phyloP scores from a whole-genome alignment of 805 yeast genomes.

The Starmerella kuoi region DNA sequence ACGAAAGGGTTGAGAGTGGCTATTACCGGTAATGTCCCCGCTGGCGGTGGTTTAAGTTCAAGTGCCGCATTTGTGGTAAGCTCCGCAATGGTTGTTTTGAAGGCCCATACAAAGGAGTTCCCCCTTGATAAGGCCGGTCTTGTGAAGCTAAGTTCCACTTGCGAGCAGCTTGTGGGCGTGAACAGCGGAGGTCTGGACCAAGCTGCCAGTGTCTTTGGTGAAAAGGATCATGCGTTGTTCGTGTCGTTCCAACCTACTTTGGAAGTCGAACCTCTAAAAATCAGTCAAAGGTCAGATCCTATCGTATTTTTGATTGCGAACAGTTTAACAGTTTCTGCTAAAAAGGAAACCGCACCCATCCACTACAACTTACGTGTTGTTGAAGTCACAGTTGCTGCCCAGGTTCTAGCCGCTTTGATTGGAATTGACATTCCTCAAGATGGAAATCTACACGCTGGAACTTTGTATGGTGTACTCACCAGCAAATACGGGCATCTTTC shows the following conservation, averaged over 20 bases:
- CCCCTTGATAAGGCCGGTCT: constrained; percentile 40
- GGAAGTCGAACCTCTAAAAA: constrained; percentile 40
- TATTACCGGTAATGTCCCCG: constrained; percentile 55
- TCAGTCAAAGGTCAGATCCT: constrained; percentile 38
- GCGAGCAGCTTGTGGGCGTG: constrained; percentile 62
- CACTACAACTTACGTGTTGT: constrained; percentile 62
- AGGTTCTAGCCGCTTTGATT: constrained; percentile 40
- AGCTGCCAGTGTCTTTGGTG: constrained; percentile 58
- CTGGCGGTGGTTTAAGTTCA: constrained; percentile 60
- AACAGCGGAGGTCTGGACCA: constrained; percentile 77
- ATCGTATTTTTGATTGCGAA: constrained; percentile 51
- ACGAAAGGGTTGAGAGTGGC: constrained; percentile 38
- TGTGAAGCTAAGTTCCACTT: constrained; percentile 47
- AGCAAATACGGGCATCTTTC: constrained; percentile 33
- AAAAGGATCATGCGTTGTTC: constrained; percentile 42
- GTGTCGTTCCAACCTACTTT: constrained; percentile 51
- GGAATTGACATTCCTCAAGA: constrained; percentile 35
- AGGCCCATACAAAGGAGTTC: constrained; percentile 33
- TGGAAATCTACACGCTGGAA: constrained; percentile 45
- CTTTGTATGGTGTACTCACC: constrained; percentile 53
- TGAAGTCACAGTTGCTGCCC: constrained; percentile 58
- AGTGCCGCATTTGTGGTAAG: constrained; percentile 63
- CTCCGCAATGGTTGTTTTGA: constrained; percentile 44
- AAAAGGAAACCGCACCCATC: constrained; percentile 56
- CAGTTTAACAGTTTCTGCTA: constrained; percentile 49